A percentile compares a stretch with the other conserved stretches of the same genome.
phyloP scores from a whole-genome alignment of 129 eudicot genomes.

The Tanacetum coccineum region DNA sequence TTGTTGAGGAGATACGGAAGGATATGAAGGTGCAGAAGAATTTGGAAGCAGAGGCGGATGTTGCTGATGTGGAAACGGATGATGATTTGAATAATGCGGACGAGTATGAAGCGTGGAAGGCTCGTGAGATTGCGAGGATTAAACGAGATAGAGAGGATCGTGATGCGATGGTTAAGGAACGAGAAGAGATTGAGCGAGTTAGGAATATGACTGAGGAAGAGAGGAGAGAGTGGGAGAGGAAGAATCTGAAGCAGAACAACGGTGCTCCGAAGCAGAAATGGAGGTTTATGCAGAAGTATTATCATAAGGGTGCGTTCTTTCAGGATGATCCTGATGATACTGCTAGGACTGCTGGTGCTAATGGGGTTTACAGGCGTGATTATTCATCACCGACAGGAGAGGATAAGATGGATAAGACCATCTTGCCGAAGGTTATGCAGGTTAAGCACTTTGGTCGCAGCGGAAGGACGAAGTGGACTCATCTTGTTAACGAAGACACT shows the following conservation, averaged over 20 bases:
- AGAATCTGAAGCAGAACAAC: slow-evolving; percentile 58
- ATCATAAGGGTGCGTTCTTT: too few species aligned
- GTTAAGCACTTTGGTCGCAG: too few species aligned
- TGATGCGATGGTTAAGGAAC: slow-evolving; percentile 41
- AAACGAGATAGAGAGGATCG: slow-evolving; percentile 81
- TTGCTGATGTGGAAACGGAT: slow-evolving; percentile 82
- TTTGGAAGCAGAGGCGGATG: slow-evolving; percentile 53
- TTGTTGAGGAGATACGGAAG: slow-evolving; percentile 76
- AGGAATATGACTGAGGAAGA: slow-evolving; percentile 99
- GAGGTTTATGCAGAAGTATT: too few species aligned
- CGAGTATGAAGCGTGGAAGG: slow-evolving; percentile 88
- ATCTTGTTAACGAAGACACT: too few species aligned
- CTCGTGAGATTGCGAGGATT: slow-evolving; percentile 79
- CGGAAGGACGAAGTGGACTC: too few species aligned
- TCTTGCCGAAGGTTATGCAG: too few species aligned
- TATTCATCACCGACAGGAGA: too few species aligned
- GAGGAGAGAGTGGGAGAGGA: slow-evolving; percentile 98
- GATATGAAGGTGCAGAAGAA: slow-evolving; percentile 62
- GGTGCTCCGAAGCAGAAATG: slow-evolving; percentile 32
- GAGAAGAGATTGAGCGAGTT: slow-evolving; percentile 89
- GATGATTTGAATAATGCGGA: slow-evolving; percentile 87
- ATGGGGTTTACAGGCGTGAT: too few species aligned
- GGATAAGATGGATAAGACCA: not conserved
- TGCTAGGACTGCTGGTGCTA: too few species aligned
- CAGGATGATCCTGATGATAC: too few species aligned